A percentile compares a stretch with the other conserved stretches of the same genome.
Evolutionary conservation across 345 rosid genomes (phyloP).

Genomic region (Firmiana major): DNA sequence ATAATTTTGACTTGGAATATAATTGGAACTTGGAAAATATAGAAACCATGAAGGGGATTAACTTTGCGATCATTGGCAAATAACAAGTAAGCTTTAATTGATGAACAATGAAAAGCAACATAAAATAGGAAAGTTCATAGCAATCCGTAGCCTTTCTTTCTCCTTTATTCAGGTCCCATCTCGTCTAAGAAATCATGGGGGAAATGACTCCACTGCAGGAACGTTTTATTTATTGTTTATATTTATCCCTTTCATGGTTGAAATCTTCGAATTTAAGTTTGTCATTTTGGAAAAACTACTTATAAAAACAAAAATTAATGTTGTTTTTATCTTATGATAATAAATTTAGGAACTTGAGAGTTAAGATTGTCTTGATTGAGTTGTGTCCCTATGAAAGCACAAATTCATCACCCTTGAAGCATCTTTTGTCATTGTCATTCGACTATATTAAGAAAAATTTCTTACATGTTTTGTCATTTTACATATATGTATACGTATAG

Average conservation of each 20-base stretch:
- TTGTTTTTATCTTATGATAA: no score
- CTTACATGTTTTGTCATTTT: no score
- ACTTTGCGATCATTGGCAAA: not conserved
- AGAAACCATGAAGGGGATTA: not conserved
- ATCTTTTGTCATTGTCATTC: no score
- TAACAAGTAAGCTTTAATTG: not conserved
- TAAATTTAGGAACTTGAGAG: not conserved
- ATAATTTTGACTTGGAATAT: not conserved
- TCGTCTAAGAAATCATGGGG: not conserved
- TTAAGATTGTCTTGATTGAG: not conserved
- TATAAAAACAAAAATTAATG: no score
- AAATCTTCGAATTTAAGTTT: constrained; percentile 3
- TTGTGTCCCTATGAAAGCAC: not conserved
- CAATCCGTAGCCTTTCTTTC: not conserved
- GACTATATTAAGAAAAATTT: no score
- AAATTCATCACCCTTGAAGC: no score
- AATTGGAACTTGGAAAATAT: not conserved
- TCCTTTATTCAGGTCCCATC: not conserved
- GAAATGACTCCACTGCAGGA: not conserved
- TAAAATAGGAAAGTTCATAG: constrained; percentile 12
- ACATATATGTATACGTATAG: no score
- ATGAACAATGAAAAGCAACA: not conserved
- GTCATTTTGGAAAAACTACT: not conserved
- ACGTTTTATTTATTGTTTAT: not conserved
- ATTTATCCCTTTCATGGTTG: not conserved